These are phyloP conservation scores for Talaromyces rugulosus DNA, from an alignment of 2,329 filamentous ascomycete genomes.

Conservation along the genomic window DNA sequence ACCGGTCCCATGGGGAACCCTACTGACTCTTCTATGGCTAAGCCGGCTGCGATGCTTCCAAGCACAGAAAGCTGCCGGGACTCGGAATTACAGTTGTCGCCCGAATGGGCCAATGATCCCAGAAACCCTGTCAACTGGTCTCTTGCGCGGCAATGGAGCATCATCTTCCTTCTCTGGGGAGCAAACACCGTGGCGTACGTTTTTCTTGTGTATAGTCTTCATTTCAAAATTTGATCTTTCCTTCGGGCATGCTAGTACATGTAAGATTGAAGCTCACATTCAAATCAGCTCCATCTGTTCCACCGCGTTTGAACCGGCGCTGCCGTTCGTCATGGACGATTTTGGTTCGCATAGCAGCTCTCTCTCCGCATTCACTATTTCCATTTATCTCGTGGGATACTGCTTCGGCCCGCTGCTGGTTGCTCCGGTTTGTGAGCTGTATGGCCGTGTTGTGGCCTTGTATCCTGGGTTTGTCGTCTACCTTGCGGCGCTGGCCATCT, in stretches of 20 bases:
- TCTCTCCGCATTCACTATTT: neutral
- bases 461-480: neutral
- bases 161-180: slow-evolving; percentile 1
- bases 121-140: slow-evolving; percentile 1
- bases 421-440: slow-evolving; percentile 32
- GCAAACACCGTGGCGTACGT: slow-evolving; percentile 2
- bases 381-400: neutral
- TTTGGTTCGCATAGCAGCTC: neutral
- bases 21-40: neutral
- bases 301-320: neutral
- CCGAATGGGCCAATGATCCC: neutral
- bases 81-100: neutral
- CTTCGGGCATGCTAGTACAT: neutral
- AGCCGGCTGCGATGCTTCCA: neutral
- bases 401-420: slow-evolving; percentile 54
- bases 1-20: too few species aligned
- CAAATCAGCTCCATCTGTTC: neutral
- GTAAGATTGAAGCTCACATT: neutral
- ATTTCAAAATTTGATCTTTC: too few species aligned
- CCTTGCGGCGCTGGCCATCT: slow-evolving; percentile 17
- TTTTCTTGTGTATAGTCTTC: neutral
- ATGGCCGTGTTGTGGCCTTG: slow-evolving; percentile 29
- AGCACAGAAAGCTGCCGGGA: neutral
- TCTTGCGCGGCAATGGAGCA: neutral
- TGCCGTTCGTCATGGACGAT: neutral